These are phyloP conservation scores for Boletellus sp. DNA, from an alignment of 768 basidiomycete species.

Conservation along the genomic window DNA sequence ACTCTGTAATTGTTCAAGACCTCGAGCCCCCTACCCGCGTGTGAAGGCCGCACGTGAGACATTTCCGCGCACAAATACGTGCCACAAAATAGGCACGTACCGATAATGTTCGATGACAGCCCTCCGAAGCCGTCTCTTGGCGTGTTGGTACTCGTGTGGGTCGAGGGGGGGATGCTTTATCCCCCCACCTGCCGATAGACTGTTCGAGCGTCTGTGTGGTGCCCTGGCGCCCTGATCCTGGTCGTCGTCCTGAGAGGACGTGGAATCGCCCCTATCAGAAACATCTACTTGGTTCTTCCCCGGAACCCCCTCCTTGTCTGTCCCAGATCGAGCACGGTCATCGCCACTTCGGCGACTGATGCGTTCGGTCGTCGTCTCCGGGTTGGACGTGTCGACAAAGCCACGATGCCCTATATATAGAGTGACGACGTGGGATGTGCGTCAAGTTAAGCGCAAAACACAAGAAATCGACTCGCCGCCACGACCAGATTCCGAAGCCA, in stretches of 20 bases:
- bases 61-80: background rate
- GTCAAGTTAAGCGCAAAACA: background rate
- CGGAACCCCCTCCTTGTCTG: background rate
- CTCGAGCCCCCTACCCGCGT: constrained; percentile 59
- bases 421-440: background rate
- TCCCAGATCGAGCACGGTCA: background rate
- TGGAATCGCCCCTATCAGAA: background rate
- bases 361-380: background rate
- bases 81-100: constrained; percentile 31
- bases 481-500: constrained; percentile 18
- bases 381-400: background rate
- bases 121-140: constrained; percentile 78
- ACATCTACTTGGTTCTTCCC: background rate
- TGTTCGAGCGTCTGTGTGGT: constrained; percentile 3
- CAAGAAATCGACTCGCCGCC: constrained; percentile 5
- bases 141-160: constrained; percentile 76
- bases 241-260: background rate
- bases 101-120: constrained; percentile 82
- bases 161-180: constrained; percentile 34
- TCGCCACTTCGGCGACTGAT: background rate
- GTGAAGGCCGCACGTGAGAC: constrained; percentile 3
- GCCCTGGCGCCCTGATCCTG: background rate
- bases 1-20: constrained; percentile 88
- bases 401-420: constrained; percentile 4
- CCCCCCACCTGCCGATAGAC: background rate